These are phyloP conservation scores for Cornus suecica DNA, from an alignment of 148 eudicot species.

Conservation along the genomic window DNA sequence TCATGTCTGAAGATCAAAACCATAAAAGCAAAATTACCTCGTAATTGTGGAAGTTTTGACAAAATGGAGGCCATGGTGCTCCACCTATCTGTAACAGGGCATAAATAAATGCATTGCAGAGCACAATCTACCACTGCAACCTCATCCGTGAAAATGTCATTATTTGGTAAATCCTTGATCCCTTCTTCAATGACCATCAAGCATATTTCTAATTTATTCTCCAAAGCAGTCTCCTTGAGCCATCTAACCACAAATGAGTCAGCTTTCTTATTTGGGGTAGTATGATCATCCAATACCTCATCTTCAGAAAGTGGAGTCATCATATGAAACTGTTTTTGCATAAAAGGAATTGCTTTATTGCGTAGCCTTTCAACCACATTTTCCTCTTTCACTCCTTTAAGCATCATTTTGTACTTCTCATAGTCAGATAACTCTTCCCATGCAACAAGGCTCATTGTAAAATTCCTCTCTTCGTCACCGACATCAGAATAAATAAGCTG, in stretches of 20 bases:
- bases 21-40: constrained; percentile 42
- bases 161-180: constrained; percentile 39
- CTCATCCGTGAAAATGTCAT: constrained; percentile 56
- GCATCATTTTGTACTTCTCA: constrained; percentile 83
- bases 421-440: constrained; percentile 85
- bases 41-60: constrained; percentile 60
- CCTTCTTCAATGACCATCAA: constrained; percentile 78
- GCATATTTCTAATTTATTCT: constrained; percentile 66
- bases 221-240: constrained; percentile 77
- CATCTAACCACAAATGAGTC: constrained; percentile 80
- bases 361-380: constrained; percentile 58
- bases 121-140: constrained; percentile 73
- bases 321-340: constrained; percentile 48
- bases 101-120: constrained; percentile 76
- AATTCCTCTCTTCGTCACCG: constrained; percentile 41
- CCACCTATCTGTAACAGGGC: constrained; percentile 73
- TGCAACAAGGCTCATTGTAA: constrained; percentile 54
- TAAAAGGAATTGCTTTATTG: constrained; percentile 72
- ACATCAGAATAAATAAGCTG: constrained; percentile 79
- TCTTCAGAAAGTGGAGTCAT: constrained; percentile 21
- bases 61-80: constrained; percentile 81
- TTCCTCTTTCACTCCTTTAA: constrained; percentile 64
- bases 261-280: constrained; percentile 20
- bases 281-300: constrained; percentile 6
- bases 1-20: constrained; percentile 8